Conservation (phyloP, 345 rosid species). For the Cardamine resedifolia region DNA sequence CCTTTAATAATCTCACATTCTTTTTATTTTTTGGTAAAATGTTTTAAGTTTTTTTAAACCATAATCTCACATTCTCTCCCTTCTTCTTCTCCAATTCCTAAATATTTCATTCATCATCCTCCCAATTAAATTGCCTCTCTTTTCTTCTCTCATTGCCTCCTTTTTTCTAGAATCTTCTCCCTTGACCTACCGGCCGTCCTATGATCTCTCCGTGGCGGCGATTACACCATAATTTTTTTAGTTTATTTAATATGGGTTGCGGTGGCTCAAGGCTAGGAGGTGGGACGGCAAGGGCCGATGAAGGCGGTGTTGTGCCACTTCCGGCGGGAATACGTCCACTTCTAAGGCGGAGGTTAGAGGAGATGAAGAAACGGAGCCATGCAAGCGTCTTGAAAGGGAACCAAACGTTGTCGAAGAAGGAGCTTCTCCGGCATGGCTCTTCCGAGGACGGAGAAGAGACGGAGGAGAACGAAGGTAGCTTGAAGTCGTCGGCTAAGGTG, state of each 20-base stretch:
- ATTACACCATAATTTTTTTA: constrained; percentile 10
- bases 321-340: constrained; percentile 37
- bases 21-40: background rate
- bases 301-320: constrained; percentile 28
- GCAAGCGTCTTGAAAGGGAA: constrained; percentile 36
- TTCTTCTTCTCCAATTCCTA: constrained; percentile 8
- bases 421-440: constrained; percentile 32
- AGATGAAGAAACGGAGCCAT: constrained; percentile 39
- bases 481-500: constrained; percentile 33
- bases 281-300: constrained; percentile 1
- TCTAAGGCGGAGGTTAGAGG: constrained; percentile 38
- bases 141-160: background rate
- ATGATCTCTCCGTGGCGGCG: constrained; percentile 22
- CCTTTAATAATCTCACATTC: constrained; percentile 22
- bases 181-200: constrained; percentile 13
- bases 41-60: background rate
- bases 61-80: constrained; percentile 6
- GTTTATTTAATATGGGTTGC: constrained; percentile 32
- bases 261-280: constrained; percentile 35
- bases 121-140: constrained; percentile 4
- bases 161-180: constrained; percentile 1
- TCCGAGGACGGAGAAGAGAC: constrained; percentile 30
- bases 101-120: constrained; percentile 14
- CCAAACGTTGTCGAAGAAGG: constrained; percentile 37
- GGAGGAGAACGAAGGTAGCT: constrained; percentile 23